phyloP scores from a whole-genome alignment of 305 asterid species.

The Fraxinus ornus region DNA sequence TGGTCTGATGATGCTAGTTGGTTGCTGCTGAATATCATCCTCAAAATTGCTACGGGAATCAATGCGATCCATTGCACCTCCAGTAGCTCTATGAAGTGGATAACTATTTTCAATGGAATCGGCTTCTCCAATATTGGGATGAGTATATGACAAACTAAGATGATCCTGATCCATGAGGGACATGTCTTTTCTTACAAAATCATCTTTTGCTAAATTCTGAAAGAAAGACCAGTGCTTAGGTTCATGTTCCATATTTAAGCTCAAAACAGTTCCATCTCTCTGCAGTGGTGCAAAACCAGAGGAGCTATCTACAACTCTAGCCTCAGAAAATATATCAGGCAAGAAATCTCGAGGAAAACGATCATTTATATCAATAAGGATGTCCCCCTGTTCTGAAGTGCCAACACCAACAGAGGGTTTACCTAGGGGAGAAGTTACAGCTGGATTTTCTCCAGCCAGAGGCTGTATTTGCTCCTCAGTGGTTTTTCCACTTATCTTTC shows the following conservation, averaged over 20 bases:
- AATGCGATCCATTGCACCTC: slow-evolving; percentile 37
- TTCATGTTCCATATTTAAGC: slow-evolving; percentile 72
- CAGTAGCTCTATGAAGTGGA: slow-evolving; percentile 43
- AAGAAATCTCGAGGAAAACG: slow-evolving; percentile 79
- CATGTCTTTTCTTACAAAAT: slow-evolving; percentile 55
- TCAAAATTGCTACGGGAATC: slow-evolving; percentile 41
- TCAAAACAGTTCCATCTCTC: slow-evolving; percentile 64
- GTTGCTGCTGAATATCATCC: slow-evolving; percentile 44
- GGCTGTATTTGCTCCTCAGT: slow-evolving; percentile 36
- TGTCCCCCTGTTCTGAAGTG: slow-evolving; percentile 59
- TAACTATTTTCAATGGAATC: slow-evolving; percentile 45
- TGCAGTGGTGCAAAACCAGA: slow-evolving; percentile 40
- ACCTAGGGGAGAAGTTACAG: slow-evolving; percentile 42
- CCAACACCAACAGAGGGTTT: slow-evolving; percentile 35
- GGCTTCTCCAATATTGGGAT: slow-evolving; percentile 47
- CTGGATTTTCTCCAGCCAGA: slow-evolving; percentile 38
- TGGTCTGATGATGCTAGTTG: slow-evolving; percentile 36
- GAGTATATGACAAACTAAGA: slow-evolving; percentile 46
- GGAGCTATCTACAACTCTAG: slow-evolving; percentile 42
- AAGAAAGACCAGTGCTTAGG: slow-evolving; percentile 83
- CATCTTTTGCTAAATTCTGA: slow-evolving; percentile 73
- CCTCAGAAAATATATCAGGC: slow-evolving; percentile 74
- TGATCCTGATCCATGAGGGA: slow-evolving; percentile 96
- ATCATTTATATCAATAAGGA: slow-evolving; percentile 72
- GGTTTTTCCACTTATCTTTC: slow-evolving; percentile 35